Evolutionary conservation across 371 early-diverging fungal genomes (phyloP).

Genomic region (Choanephora cucurbitarum): DNA sequence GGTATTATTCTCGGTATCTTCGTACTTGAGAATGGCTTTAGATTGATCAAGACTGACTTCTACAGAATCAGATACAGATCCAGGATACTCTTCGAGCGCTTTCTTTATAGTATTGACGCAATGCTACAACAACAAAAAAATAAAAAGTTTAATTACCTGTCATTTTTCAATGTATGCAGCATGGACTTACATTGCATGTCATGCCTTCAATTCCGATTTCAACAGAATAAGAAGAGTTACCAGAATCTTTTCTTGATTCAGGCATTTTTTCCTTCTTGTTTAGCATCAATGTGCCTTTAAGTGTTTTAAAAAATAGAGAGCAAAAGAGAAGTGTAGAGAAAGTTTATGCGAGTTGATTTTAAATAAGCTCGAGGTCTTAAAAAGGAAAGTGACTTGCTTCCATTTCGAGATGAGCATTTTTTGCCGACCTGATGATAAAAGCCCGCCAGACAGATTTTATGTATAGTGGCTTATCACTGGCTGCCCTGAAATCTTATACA

Average conservation of each 20-base stretch:
- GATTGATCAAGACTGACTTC: conserved; percentile 31
- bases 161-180: background rate
- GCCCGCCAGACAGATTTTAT: background rate
- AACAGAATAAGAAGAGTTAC: conserved; percentile 10
- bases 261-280: conserved; percentile 14
- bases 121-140: conserved; percentile 49
- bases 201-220: conserved; percentile 30
- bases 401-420: conserved; percentile 13
- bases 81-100: conserved; percentile 25
- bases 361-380: conserved; percentile 1
- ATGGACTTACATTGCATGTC: conserved; percentile 33
- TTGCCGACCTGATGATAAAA: conserved; percentile 6
- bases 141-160: background rate
- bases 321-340: conserved; percentile 1
- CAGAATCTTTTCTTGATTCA: too few relatives aligned
- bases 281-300: background rate
- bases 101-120: conserved; percentile 72
- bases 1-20: conserved; percentile 6
- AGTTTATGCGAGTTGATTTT: conserved; percentile 3
- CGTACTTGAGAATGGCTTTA: conserved; percentile 21
- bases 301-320: background rate
- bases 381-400: conserved; percentile 17
- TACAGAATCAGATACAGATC: conserved; percentile 16
- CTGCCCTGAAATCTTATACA: too few relatives aligned
- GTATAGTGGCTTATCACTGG: too few relatives aligned